A percentile compares a stretch with the other conserved stretches of the same genome.
Evolutionary conservation across 1,284 basidiomycete species (phyloP).

Genomic region (Ceratobasidium sp.): DNA sequence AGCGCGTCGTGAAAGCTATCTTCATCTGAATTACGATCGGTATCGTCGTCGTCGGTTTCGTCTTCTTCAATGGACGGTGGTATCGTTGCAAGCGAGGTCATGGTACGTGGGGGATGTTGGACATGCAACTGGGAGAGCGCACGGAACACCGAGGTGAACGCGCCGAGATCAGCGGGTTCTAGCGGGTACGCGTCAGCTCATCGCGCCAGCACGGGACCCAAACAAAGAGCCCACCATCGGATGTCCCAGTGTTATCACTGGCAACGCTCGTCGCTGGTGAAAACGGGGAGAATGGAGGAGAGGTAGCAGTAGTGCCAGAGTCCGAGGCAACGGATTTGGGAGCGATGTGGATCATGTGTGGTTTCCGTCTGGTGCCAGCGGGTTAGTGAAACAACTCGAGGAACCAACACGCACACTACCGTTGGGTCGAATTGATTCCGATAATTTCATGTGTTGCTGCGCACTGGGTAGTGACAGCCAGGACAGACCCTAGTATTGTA

Average conservation of each 20-base stretch:
- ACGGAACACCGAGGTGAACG: conserved; percentile 75
- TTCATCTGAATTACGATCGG: conserved; percentile 35
- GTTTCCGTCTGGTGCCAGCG: not conserved
- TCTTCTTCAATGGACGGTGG: conserved; percentile 13
- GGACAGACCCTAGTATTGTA: not conserved
- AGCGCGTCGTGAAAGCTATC: conserved; percentile 28
- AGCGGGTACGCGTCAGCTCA: conserved; percentile 18
- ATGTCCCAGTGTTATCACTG: conserved; percentile 67
- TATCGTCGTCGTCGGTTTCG: conserved; percentile 38
- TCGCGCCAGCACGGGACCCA: conserved; percentile 9
- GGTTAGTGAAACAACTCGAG: not conserved
- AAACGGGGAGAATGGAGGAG: conserved; percentile 65
- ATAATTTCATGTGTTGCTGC: conserved; percentile 24
- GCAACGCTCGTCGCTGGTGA: conserved; percentile 59
- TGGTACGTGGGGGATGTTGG: conserved; percentile 53
- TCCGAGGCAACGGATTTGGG: conserved; percentile 39
- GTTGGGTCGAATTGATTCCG: conserved; percentile 3
- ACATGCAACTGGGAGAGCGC: conserved; percentile 70
- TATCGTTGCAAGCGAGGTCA: conserved; percentile 20
- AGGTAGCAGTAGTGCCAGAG: conserved; percentile 55
- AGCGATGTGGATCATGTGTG: conserved; percentile 34
- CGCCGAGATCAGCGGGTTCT: conserved; percentile 80
- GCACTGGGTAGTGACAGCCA: not conserved
- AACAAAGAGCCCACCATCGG: conserved; percentile 63
- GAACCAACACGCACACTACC: not conserved